Evolutionary conservation across 805 yeast genomes (phyloP).

Genomic region (Saturnispora hagleri): DNA sequence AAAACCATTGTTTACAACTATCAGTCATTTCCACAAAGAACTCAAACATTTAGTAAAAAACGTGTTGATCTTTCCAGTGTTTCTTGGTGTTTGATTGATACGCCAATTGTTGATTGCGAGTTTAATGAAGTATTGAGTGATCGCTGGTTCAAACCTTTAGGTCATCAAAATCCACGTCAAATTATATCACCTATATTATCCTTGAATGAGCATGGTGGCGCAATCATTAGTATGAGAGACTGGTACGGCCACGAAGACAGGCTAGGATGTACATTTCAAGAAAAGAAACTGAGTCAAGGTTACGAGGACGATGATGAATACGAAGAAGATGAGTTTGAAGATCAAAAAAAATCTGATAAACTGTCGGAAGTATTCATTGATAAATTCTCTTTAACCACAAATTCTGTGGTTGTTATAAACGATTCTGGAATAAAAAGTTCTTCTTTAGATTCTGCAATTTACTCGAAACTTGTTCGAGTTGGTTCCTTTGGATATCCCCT

Average conservation of each 20-base stretch:
- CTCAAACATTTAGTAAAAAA: conserved; percentile 70
- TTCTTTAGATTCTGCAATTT: conserved; percentile 24
- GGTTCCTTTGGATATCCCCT: conserved; percentile 92
- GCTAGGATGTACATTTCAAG: conserved; percentile 40
- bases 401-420: conserved; percentile 58
- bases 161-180: conserved; percentile 64
- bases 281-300: conserved; percentile 27
- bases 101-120: conserved; percentile 86
- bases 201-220: conserved; percentile 90
- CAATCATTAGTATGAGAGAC: conserved; percentile 85
- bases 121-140: conserved; percentile 82
- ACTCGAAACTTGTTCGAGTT: conserved; percentile 43
- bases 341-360: conserved; percentile 26
- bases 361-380: conserved; percentile 64
- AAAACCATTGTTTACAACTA: conserved; percentile 90
- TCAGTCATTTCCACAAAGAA: conserved; percentile 77
- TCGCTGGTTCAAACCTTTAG: conserved; percentile 84
- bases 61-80: conserved; percentile 72
- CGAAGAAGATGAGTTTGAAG: conserved; percentile 14
- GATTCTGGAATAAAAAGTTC: conserved; percentile 47
- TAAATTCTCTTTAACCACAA: conserved; percentile 61
- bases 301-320: conserved; percentile 22
- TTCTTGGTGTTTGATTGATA: conserved; percentile 83
- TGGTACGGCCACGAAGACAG: conserved; percentile 71
- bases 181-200: conserved; percentile 86